These are phyloP conservation scores for Lactarius evosmus DNA, from an alignment of 768 basidiomycete genomes.

Conservation along the genomic window DNA sequence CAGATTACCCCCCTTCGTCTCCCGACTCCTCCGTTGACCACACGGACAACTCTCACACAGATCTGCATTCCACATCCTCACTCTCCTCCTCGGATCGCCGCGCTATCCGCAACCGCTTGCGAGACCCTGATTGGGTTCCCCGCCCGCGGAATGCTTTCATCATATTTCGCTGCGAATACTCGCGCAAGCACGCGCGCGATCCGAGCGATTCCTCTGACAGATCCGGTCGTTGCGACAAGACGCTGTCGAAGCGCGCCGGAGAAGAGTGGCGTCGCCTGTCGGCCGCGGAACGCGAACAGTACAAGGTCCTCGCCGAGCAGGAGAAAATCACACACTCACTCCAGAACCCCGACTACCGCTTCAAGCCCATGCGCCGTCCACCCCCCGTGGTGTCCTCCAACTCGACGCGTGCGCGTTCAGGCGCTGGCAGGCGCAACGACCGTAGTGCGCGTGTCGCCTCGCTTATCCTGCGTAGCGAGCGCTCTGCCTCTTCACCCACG, in stretches of 20 bases:
- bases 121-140: conserved; percentile 58
- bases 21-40: conserved; percentile 18
- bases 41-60: conserved; percentile 4
- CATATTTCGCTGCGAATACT: conserved; percentile 68
- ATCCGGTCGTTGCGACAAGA: conserved; percentile 39
- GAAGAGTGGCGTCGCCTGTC: conserved; percentile 68
- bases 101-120: conserved; percentile 40
- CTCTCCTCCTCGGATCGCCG: conserved; percentile 41
- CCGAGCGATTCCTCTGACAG: conserved; percentile 33
- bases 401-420: neutral
- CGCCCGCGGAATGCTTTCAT: conserved; percentile 71
- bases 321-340: conserved; percentile 58
- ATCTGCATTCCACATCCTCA: conserved; percentile 13
- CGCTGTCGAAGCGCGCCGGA: conserved; percentile 73
- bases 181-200: conserved; percentile 44
- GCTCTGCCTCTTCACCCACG: conserved; percentile 8
- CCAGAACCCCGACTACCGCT: conserved; percentile 61
- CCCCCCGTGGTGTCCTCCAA: conserved; percentile 1
- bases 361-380: conserved; percentile 44
- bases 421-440: conserved; percentile 14
- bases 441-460: conserved; percentile 21
- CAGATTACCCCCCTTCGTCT: conserved; percentile 15
- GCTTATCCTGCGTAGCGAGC: conserved; percentile 20
- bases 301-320: conserved; percentile 49
- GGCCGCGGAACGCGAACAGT: conserved; percentile 46